phyloP scores from a whole-genome alignment of 495 filamentous ascomycete species.

The Achaetomiella virescens region DNA sequence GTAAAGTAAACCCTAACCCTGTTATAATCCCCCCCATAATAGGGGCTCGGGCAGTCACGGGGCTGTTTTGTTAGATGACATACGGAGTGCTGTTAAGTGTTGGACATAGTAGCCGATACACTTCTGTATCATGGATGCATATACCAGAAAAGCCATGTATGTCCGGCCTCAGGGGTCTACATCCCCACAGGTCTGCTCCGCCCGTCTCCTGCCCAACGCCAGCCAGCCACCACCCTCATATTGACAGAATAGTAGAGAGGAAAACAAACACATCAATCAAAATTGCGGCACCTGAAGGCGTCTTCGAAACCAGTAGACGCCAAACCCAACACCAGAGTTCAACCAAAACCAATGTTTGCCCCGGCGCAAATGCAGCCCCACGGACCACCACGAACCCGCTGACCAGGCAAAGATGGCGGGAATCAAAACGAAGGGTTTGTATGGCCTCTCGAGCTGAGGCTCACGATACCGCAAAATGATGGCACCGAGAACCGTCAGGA shows the following conservation, averaged over 20 bases:
- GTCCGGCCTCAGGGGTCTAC: too few species aligned
- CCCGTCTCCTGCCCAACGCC: too few species aligned
- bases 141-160: too few species aligned
- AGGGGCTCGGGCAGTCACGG: neutral
- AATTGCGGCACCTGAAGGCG: neutral
- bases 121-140: too few species aligned
- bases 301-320: slow-evolving; percentile 34
- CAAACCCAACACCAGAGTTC: slow-evolving; percentile 40
- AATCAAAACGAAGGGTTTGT: slow-evolving; percentile 41
- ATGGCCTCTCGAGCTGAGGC: slow-evolving; percentile 41
- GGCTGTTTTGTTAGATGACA: neutral
- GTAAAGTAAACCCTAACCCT: neutral
- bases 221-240: too few species aligned
- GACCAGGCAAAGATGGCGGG: slow-evolving; percentile 45
- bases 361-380: slow-evolving; percentile 47
- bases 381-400: slow-evolving; percentile 50
- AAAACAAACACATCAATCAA: neutral
- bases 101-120: too few species aligned
- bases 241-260: too few species aligned
- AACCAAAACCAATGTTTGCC: slow-evolving; percentile 40
- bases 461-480: slow-evolving; percentile 47
- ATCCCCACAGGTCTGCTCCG: too few species aligned
- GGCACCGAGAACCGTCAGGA: slow-evolving; percentile 48
- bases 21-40: neutral
- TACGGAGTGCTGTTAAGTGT: neutral